phyloP scores from a whole-genome alignment of 345 rosid species.

The Euphorbia tirucalli region DNA sequence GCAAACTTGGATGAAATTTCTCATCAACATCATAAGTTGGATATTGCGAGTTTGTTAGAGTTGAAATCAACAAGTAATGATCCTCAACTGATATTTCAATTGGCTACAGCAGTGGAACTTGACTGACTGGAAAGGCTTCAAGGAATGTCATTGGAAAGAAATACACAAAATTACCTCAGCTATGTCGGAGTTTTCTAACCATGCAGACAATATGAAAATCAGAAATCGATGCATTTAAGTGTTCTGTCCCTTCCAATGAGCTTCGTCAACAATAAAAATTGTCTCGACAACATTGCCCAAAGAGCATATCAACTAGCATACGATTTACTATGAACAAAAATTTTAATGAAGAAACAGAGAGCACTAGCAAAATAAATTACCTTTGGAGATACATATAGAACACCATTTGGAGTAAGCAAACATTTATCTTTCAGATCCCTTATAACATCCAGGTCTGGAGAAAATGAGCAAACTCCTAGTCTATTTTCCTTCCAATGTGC shows the following conservation, averaged over 20 bases:
- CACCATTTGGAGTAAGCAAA: slow-evolving; percentile 74
- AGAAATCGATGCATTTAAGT: neutral
- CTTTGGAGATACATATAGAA: slow-evolving; percentile 76
- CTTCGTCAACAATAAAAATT: neutral
- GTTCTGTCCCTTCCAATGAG: neutral
- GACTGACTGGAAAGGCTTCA: neutral
- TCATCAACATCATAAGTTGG: neutral
- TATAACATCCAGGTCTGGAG: slow-evolving; percentile 55
- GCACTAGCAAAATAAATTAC: slow-evolving; percentile 34
- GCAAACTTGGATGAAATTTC: neutral
- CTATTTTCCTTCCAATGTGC: slow-evolving; percentile 57
- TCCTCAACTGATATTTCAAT: too few species aligned
- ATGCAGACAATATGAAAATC: neutral
- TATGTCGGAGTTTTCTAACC: neutral
- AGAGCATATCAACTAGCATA: neutral
- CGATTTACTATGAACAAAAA: neutral
- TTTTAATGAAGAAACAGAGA: too few species aligned
- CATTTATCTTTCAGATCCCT: slow-evolving; percentile 55
- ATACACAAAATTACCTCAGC: neutral
- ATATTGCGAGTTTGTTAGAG: neutral
- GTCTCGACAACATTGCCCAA: neutral
- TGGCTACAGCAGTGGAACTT: neutral
- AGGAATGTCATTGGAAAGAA: neutral
- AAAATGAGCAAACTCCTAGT: slow-evolving; percentile 76
- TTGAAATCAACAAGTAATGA: too few species aligned